phyloP scores from a whole-genome alignment of 2,329 filamentous ascomycete genomes.

The Fusarium irregulare region DNA sequence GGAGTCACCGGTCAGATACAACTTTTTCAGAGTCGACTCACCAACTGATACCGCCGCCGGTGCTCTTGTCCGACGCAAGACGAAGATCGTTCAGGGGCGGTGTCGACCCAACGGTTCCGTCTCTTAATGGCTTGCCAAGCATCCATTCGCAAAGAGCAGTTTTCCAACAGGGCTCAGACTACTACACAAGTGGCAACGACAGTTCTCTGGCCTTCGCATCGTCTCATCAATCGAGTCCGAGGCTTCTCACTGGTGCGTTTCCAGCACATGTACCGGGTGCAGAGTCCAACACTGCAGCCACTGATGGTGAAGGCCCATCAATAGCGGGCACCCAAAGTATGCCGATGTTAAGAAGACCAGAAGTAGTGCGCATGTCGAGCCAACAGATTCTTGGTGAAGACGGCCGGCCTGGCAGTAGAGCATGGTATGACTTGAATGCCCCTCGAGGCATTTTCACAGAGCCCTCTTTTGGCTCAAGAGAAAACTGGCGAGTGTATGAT shows the following conservation, averaged over 20 bases:
- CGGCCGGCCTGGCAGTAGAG: conserved; percentile 17
- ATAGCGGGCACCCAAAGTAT: conserved; percentile 43
- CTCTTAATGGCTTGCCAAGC: conserved; percentile 44
- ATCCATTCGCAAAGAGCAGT: conserved; percentile 36
- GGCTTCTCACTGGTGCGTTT: conserved; percentile 32
- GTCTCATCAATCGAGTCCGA: conserved; percentile 44
- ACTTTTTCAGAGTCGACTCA: conserved; percentile 48
- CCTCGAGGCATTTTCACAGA: conserved; percentile 44
- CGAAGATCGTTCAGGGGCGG: conserved; percentile 45
- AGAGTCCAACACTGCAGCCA: neutral
- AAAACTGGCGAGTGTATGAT: conserved; percentile 53
- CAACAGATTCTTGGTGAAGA: conserved; percentile 35
- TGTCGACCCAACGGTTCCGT: conserved; percentile 47
- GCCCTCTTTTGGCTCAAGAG: conserved; percentile 51
- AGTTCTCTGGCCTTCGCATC: conserved; percentile 52
- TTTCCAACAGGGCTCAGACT: conserved; percentile 39
- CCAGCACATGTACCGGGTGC: conserved; percentile 17
- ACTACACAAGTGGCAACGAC: conserved; percentile 48
- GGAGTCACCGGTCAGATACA: conserved; percentile 44
- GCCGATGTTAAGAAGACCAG: conserved; percentile 42
- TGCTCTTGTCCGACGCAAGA: conserved; percentile 43
- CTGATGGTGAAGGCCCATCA: neutral
- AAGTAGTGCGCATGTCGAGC: conserved; percentile 40
- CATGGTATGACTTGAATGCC: conserved; percentile 45
- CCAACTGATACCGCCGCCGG: conserved; percentile 48